Evolutionary conservation across 768 basidiomycete genomes (phyloP).

Genomic region (Amanita brunnescens): DNA sequence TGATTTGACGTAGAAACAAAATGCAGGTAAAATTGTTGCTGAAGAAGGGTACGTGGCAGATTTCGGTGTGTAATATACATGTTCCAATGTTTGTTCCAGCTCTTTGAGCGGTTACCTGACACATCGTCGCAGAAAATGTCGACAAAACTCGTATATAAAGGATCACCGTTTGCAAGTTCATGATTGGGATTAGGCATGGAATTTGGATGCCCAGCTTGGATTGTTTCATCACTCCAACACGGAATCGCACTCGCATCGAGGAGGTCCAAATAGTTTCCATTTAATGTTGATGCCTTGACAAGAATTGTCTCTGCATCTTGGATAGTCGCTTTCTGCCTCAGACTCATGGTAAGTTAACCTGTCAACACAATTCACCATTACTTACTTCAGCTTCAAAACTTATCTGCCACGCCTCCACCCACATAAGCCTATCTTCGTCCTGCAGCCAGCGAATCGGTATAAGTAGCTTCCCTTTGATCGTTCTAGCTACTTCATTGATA

Average conservation of each 20-base stretch:
- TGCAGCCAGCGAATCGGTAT: conserved; percentile 18
- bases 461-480: conserved; percentile 11
- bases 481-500: conserved; percentile 16
- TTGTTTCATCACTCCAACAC: conserved; percentile 13
- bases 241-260: conserved; percentile 13
- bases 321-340: conserved; percentile 6
- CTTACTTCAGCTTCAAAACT: neutral
- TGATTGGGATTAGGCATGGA: conserved; percentile 27
- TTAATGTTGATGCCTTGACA: conserved; percentile 10
- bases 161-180: conserved; percentile 20
- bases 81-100: conserved; percentile 38
- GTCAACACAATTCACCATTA: no score
- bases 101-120: conserved; percentile 34
- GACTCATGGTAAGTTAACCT: no score
- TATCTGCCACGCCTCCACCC: conserved; percentile 15
- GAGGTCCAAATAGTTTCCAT: conserved; percentile 15
- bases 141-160: conserved; percentile 23
- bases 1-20: conserved; percentile 31
- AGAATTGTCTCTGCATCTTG: conserved; percentile 8
- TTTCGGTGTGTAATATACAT: conserved; percentile 28
- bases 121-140: conserved; percentile 33
- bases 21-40: conserved; percentile 28
- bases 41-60: conserved; percentile 24
- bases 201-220: conserved; percentile 12
- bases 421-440: conserved; percentile 12